phyloP scores from a whole-genome alignment of 2,329 filamentous ascomycete species.

The Apiospora kogelbergensis region DNA sequence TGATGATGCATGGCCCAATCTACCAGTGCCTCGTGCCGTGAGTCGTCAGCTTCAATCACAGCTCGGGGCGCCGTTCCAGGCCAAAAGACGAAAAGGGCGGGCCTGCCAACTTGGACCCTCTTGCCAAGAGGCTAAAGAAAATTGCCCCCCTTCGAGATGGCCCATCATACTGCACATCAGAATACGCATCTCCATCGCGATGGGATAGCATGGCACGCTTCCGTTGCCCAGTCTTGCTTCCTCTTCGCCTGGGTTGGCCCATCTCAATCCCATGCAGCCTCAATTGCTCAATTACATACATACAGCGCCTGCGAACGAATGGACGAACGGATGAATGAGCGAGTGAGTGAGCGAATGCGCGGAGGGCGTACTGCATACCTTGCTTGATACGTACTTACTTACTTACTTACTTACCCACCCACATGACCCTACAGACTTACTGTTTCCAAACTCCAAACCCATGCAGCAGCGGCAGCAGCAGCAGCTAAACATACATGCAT shows the following conservation, averaged over 20 bases:
- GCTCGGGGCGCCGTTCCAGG: background rate
- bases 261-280: background rate
- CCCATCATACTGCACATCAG: background rate
- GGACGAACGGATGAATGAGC: too few relatives aligned
- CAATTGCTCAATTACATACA: background rate
- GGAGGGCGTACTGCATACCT: too few relatives aligned
- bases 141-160: conserved; percentile 2
- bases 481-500: background rate
- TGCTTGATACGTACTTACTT: too few relatives aligned
- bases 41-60: conserved; percentile 7
- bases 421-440: background rate
- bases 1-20: background rate
- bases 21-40: background rate
- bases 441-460: background rate
- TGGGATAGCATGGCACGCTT: background rate
- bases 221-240: too few relatives aligned
- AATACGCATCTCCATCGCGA: conserved; percentile 5
- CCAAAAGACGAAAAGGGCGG: conserved; percentile 1
- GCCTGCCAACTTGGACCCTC: conserved; percentile 7
- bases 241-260: background rate
- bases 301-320: too few relatives aligned
- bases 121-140: conserved; percentile 9
- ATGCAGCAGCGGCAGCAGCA: background rate
- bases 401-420: background rate
- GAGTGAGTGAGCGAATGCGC: too few relatives aligned